Evolutionary conservation across 768 basidiomycete genomes (phyloP).

Genomic region (Hygrocybe coccinea): DNA sequence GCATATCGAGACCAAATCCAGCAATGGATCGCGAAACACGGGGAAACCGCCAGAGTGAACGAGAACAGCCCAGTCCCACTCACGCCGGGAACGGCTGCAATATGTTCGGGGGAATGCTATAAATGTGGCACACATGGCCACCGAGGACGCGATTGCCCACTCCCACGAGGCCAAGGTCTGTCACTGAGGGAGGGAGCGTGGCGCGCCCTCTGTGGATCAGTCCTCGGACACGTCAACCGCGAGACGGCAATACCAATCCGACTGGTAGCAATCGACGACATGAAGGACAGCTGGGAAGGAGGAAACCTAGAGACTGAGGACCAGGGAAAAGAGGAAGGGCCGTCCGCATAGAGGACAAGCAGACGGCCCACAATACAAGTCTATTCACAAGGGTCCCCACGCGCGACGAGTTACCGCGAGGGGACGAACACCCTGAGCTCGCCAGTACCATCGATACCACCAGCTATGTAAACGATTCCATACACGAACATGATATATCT

Average conservation of each 20-base stretch:
- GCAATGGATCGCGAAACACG: too few relatives aligned
- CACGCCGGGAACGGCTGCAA: too few relatives aligned
- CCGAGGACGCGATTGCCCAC: background rate
- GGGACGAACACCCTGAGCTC: too few relatives aligned
- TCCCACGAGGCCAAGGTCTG: background rate
- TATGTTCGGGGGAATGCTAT: background rate
- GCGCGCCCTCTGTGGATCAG: background rate
- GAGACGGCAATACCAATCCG: background rate
- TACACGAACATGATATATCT: too few relatives aligned
- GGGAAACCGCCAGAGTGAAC: too few relatives aligned
- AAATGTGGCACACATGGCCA: background rate
- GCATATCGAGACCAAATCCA: too few relatives aligned
- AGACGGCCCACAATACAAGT: background rate
- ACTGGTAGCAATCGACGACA: background rate
- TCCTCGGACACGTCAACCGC: background rate
- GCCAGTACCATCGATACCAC: too few relatives aligned
- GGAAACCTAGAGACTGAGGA: background rate
- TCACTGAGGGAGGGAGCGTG: background rate
- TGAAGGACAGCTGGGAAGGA: background rate
- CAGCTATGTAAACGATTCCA: too few relatives aligned
- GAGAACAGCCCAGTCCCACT: too few relatives aligned
- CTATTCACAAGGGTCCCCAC: background rate
- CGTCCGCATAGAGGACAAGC: constrained; percentile 15
- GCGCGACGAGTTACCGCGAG: too few relatives aligned
- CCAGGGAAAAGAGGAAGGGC: constrained; percentile 24